These are phyloP conservation scores for Cryptococcus sp. DNA, from an alignment of 1,284 basidiomycete species.

Conservation along the genomic window DNA sequence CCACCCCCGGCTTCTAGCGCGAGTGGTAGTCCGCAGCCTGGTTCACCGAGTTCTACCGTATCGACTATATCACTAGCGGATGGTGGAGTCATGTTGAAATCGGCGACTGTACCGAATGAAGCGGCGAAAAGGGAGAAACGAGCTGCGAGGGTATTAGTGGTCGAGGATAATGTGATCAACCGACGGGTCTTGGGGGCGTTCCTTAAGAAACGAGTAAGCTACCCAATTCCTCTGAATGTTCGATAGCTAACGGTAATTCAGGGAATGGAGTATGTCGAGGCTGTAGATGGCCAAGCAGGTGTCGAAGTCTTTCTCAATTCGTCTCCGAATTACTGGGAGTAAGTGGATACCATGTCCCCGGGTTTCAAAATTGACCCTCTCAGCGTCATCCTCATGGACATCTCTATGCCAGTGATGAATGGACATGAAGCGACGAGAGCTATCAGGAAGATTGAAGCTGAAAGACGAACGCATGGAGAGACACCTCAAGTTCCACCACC, in stretches of 20 bases:
- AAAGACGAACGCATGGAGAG: slow-evolving; percentile 42
- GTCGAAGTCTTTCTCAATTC: slow-evolving; percentile 68
- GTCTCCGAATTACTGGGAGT: slow-evolving; percentile 61
- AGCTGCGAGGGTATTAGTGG: slow-evolving; percentile 63
- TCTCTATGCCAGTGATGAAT: slow-evolving; percentile 90
- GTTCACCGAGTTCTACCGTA: slow-evolving; percentile 43
- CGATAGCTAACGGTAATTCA: slow-evolving; percentile 29
- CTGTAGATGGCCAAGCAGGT: slow-evolving; percentile 76
- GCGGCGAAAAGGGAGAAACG: slow-evolving; percentile 44
- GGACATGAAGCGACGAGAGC: slow-evolving; percentile 77
- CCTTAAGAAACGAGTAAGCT: slow-evolving; percentile 66
- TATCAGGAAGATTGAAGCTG: slow-evolving; percentile 73
- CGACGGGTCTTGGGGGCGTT: slow-evolving; percentile 63
- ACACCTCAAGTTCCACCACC: slow-evolving; percentile 1
- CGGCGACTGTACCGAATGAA: slow-evolving; percentile 37
- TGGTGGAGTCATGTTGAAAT: slow-evolving; percentile 51
- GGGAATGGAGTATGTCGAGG: slow-evolving; percentile 73
- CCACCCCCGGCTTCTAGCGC: neutral
- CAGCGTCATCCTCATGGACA: slow-evolving; percentile 78
- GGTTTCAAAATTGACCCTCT: neutral
- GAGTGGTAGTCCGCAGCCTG: slow-evolving; percentile 9
- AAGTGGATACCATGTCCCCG: slow-evolving; percentile 37
- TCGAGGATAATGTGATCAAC: slow-evolving; percentile 70
- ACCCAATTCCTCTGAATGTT: neutral
- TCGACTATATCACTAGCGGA: slow-evolving; percentile 50